Base-by-base conservation (phyloP, 2,329 filamentous ascomycete species). In the Pestalotiopsis sp. region DNA sequence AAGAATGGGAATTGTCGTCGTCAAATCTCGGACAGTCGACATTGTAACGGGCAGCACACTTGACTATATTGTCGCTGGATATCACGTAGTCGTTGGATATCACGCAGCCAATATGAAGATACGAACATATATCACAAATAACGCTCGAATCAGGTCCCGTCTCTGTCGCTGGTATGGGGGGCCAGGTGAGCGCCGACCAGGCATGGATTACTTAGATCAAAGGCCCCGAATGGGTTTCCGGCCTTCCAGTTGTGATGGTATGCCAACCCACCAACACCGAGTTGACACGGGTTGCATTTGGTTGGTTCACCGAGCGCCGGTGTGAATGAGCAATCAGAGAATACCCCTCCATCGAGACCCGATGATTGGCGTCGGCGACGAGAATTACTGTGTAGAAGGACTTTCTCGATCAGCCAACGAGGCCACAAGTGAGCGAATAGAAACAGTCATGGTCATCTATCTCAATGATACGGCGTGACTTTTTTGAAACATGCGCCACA, bases 171-270 rank as follows among this genome's bases (percentile, higher is more conserved):
- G 20, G 20, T 20, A 12, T 41, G 61, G 36, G 52, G 61, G 61
- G 61, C 38, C 61, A 64, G 61, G 61, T 64, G 61, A 64, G 61
- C 39, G n/a, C 41, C 14, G 61, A 31, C 14, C 6, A 23, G 61
- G 25, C 36, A 62, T 62, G 59, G 38, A 39, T 64, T 12, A 65
- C 23, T 25, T 9, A 36, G 31, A 36, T 2, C 31, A 36, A 36
- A 36, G 31, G 31, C 6, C 31, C 31, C 31, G 31, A 36, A 36
- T 36, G 31, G 31, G 14, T 13, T n/a, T 63, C 27, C 4, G 38
- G 36, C 31, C 60, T 63, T 23, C 31, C 60, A 39, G 14, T 27
- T 27, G 31, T 63, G n/a, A 38, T 63, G 36, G 13, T 14, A 23
- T 63, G 38, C 20, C 17, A 38, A 63, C 27, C 38, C 38, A 23